Evolutionary conservation across 148 eudicot genomes (phyloP).

Genomic region (Rhododendron simsii): DNA sequence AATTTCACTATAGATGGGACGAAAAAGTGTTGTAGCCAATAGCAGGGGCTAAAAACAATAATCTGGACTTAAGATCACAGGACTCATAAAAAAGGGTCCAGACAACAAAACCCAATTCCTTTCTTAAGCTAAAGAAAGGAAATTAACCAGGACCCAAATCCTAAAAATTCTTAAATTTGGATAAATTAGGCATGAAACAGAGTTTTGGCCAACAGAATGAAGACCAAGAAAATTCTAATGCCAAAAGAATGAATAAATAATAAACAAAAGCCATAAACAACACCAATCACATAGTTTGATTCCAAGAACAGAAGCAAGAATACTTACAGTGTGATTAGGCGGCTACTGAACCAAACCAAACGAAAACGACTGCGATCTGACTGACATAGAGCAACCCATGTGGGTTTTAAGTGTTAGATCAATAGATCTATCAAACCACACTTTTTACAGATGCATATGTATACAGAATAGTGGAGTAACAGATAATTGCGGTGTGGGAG

Average conservation of each 20-base stretch:
- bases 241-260: neutral
- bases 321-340: constrained; percentile 21
- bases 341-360: constrained; percentile 5
- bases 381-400: constrained; percentile 14
- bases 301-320: neutral
- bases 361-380: constrained; percentile 34
- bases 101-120: neutral
- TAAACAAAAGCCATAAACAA: neutral
- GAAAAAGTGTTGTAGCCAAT: neutral
- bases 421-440: constrained; percentile 37
- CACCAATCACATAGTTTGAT: neutral
- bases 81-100: neutral
- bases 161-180: neutral
- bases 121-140: neutral
- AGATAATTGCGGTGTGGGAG: neutral
- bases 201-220: neutral
- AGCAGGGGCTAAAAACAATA: neutral
- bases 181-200: no score
- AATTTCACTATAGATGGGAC: neutral
- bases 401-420: constrained; percentile 30
- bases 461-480: neutral
- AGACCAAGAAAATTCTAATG: neutral
- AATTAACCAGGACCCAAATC: neutral
- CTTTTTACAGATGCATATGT: constrained; percentile 16
- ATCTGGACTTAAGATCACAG: neutral